phyloP scores from a whole-genome alignment of 495 filamentous ascomycete genomes.

The Bacidia gigantensis region DNA sequence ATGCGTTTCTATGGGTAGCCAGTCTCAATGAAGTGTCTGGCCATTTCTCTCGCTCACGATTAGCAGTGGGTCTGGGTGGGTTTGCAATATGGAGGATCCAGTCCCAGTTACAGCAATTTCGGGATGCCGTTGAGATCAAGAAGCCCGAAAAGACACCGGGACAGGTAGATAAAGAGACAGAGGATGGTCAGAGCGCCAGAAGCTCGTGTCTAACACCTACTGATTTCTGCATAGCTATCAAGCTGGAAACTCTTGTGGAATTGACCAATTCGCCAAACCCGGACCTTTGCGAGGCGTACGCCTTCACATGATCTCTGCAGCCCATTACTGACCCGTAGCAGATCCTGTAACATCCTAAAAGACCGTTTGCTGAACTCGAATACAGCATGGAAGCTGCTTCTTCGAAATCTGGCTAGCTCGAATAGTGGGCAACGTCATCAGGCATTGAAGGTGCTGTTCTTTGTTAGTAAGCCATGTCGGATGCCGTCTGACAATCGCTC shows the following conservation, averaged over 20 bases:
- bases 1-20: slow-evolving; percentile 11
- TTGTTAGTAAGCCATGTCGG: slow-evolving; percentile 24
- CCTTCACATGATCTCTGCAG: background rate
- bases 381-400: slow-evolving; percentile 28
- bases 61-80: slow-evolving; percentile 32
- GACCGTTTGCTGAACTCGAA: slow-evolving; percentile 33
- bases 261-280: slow-evolving; percentile 36
- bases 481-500: too few relatives aligned
- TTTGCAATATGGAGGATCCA: slow-evolving; percentile 33
- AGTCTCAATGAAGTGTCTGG: background rate
- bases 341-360: slow-evolving; percentile 36
- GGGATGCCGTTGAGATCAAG: slow-evolving; percentile 36
- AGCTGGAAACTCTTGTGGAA: slow-evolving; percentile 36
- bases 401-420: slow-evolving; percentile 29
- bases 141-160: slow-evolving; percentile 32
- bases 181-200: slow-evolving; percentile 26
- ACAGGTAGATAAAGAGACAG: slow-evolving; percentile 34
- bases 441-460: slow-evolving; percentile 32
- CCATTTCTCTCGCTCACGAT: background rate
- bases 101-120: slow-evolving; percentile 32
- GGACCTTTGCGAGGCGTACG: slow-evolving; percentile 40
- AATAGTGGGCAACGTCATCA: slow-evolving; percentile 24
- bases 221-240: slow-evolving; percentile 26
- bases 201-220: background rate
- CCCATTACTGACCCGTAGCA: slow-evolving; percentile 15